Base-by-base conservation (phyloP, 768 basidiomycete species). In the Amanita rubescens region DNA sequence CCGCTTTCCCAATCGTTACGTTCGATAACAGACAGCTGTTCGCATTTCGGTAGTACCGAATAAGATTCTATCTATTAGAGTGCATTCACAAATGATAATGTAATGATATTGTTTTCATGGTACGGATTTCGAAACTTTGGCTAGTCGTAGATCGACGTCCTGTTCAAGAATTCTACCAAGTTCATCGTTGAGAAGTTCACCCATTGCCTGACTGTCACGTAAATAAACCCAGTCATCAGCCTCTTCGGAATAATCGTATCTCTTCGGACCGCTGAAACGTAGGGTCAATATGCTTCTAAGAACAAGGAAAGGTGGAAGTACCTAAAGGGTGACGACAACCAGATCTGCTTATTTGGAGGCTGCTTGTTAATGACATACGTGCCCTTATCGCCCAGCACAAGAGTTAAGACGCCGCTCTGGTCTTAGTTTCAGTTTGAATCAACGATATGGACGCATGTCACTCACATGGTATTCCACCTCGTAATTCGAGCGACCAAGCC, bases 301-400 rank as follows among this genome's bases (percentile, higher is more conserved):
- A 20, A 54, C 24, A 35, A 42, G 32, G 34, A 37, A 39, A 46
- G 43, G 49, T 54, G 42, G 15, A 38, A 32, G 35, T 58, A 92
- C 93, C 90, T 91, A 59, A 81, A 65, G 0, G 94, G 94, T 8
- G 89, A 92, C 3, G 91, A 94, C 17, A 96, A 75, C 94, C 94
- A 96, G 60, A 96, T 95, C 65, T 96, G 94, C 71, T 92, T 92
- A 66, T 96, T 96, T 5, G 94, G 94, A 10, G 94, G 94, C 65
- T 96, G 94, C 74, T 95, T 96, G 70, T 96, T 96, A 69, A 96
- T 85, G 25, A 95, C 94, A 70, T 95, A 96, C 10, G 89, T 95
- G 12, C 91, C 92, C 52, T 83, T 71, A 37, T 75, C 70, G 27
- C 85, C 92, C 14, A 94, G 74, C 46, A 74, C 75, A 41, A 95